These are phyloP conservation scores for Marasmius tenuissimus DNA, from an alignment of 1,284 basidiomycete genomes.

Conservation along the genomic window DNA sequence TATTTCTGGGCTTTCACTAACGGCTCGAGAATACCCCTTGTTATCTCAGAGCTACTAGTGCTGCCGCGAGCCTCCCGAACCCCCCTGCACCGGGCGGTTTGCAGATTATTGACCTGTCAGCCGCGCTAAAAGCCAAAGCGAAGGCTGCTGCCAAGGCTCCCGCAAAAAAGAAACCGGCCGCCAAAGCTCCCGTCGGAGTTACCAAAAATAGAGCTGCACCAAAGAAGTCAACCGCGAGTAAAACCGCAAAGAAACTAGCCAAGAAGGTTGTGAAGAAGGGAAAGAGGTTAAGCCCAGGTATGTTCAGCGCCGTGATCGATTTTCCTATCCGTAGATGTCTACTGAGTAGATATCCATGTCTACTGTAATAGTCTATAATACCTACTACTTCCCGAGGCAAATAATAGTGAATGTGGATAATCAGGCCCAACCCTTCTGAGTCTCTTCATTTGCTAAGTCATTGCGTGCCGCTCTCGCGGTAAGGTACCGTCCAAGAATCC, in stretches of 20 bases:
- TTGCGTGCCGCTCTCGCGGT: no score
- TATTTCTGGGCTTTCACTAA: background rate
- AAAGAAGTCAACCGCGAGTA: background rate
- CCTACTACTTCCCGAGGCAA: no score
- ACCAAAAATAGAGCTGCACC: background rate
- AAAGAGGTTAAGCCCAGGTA: no score
- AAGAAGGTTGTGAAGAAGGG: background rate
- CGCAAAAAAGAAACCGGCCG: background rate
- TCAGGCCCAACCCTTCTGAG: no score
- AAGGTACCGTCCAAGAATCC: no score
- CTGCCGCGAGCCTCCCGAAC: background rate
- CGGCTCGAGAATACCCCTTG: background rate
- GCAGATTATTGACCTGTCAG: constrained; percentile 6
- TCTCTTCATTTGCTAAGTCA: no score
- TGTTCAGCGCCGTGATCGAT: no score
- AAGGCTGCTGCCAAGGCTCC: background rate
- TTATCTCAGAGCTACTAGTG: background rate
- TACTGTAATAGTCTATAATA: no score
- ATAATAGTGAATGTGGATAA: no score
- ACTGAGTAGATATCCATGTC: no score
- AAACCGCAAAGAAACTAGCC: background rate
- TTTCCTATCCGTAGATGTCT: no score
- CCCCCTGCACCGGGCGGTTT: constrained; percentile 5
- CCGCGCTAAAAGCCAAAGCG: background rate
- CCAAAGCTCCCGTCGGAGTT: background rate